phyloP scores from a whole-genome alignment of 73 alveolate species.

The Effrenium voratum region DNA sequence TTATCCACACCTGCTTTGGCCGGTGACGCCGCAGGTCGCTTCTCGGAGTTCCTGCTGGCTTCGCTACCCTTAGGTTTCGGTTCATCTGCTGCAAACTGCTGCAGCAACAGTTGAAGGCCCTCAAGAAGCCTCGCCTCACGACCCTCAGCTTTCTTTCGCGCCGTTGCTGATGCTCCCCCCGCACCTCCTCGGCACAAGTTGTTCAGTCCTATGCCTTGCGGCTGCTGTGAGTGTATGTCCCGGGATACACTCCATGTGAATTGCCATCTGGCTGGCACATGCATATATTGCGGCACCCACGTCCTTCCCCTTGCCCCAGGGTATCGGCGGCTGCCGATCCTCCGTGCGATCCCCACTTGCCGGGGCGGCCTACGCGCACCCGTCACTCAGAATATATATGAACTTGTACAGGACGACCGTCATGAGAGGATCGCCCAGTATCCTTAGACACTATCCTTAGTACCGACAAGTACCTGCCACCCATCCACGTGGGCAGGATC shows the following conservation, averaged over 20 bases:
- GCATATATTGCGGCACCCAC: not conserved
- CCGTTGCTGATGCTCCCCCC: not conserved
- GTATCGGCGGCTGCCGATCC: too few relatives aligned
- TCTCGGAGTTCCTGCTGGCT: too few relatives aligned
- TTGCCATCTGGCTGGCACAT: not conserved
- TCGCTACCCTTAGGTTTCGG: not conserved
- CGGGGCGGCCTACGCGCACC: too few relatives aligned
- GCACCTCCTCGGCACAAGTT: conserved; percentile 4
- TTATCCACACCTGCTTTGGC: not conserved
- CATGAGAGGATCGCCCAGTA: too few relatives aligned
- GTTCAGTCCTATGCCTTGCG: not conserved
- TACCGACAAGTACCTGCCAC: too few relatives aligned
- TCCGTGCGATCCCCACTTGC: too few relatives aligned
- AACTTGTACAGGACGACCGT: too few relatives aligned
- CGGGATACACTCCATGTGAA: not conserved
- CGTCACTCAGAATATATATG: too few relatives aligned
- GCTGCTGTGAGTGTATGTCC: too few relatives aligned
- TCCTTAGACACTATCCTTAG: too few relatives aligned
- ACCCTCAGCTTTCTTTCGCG: not conserved
- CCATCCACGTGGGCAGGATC: too few relatives aligned
- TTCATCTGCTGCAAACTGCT: not conserved
- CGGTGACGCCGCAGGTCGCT: not conserved
- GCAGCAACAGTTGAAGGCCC: not conserved
- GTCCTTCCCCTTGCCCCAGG: too few relatives aligned
- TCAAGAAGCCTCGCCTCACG: not conserved